Conservation (phyloP, 495 filamentous ascomycete genomes). For the Xanthoparmelia taractica region DNA sequence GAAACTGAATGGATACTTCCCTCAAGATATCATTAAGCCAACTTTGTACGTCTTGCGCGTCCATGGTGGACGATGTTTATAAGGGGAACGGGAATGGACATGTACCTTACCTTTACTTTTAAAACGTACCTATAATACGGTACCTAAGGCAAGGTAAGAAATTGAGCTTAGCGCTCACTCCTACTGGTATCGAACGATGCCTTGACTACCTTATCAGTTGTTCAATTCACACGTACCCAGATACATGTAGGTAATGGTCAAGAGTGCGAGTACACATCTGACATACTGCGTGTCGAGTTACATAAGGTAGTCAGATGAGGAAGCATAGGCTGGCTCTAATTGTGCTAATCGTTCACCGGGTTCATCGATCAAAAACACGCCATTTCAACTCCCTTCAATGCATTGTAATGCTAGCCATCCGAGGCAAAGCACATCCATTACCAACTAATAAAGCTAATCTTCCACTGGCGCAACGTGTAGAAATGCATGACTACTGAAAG, state of each 20-base stretch:
- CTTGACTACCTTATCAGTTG: no score
- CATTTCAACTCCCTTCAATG: constrained; percentile 1
- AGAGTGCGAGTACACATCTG: neutral
- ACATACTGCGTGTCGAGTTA: neutral
- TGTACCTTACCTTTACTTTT: neutral
- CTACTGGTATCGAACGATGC: neutral
- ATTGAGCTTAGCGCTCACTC: constrained; percentile 2
- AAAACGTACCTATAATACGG: no score
- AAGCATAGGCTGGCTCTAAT: constrained; percentile 14
- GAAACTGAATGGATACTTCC: constrained; percentile 63
- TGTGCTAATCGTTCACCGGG: constrained; percentile 9
- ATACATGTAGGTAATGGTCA: neutral
- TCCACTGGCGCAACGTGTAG: constrained; percentile 7
- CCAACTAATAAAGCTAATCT: constrained; percentile 7
- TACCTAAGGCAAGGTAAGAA: no score
- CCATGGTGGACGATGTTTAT: constrained; percentile 46
- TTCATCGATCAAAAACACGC: constrained; percentile 14
- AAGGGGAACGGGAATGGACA: neutral
- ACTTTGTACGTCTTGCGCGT: constrained; percentile 69
- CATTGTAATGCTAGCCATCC: constrained; percentile 17
- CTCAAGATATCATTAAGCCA: constrained; percentile 59
- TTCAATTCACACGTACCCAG: no score
- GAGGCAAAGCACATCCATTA: constrained; percentile 18
- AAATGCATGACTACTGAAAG: constrained; percentile 18
- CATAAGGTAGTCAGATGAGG: neutral